These are phyloP conservation scores for Thelonectria discophora DNA, from an alignment of 2,329 filamentous ascomycete genomes.

Conservation along the genomic window DNA sequence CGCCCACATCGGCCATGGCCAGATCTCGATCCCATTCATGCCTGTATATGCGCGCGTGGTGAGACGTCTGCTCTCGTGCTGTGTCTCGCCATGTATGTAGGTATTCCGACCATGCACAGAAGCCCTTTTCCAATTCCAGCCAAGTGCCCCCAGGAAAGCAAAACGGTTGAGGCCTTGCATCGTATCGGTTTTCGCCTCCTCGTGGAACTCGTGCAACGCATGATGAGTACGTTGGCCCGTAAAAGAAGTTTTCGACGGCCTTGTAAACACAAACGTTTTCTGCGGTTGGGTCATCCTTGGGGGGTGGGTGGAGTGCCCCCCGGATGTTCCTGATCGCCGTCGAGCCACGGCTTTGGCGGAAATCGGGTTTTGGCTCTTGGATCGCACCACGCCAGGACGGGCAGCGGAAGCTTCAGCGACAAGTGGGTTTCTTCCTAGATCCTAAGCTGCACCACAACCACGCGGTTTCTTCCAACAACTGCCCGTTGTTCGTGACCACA, in stretches of 20 bases:
- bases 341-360: constrained; percentile 38
- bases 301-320: constrained; percentile 32
- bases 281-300: constrained; percentile 23
- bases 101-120: constrained; percentile 5
- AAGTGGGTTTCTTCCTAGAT: constrained; percentile 21
- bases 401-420: constrained; percentile 32
- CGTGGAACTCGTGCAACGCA: background rate
- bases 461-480: constrained; percentile 28
- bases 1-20: constrained; percentile 15
- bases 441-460: constrained; percentile 30
- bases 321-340: constrained; percentile 41
- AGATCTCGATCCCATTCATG: constrained; percentile 43
- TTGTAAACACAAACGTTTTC: constrained; percentile 29
- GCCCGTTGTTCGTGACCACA: constrained; percentile 31
- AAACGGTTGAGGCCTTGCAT: background rate
- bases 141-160: background rate
- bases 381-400: constrained; percentile 39
- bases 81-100: constrained; percentile 30
- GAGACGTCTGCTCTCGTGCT: constrained; percentile 26
- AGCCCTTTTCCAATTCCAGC: constrained; percentile 8
- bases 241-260: background rate
- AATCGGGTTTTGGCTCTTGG: constrained; percentile 45
- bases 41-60: constrained; percentile 27
- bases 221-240: background rate
- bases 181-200: background rate